phyloP scores from a whole-genome alignment of 106 monocot genomes.

The Acorus calamus region DNA sequence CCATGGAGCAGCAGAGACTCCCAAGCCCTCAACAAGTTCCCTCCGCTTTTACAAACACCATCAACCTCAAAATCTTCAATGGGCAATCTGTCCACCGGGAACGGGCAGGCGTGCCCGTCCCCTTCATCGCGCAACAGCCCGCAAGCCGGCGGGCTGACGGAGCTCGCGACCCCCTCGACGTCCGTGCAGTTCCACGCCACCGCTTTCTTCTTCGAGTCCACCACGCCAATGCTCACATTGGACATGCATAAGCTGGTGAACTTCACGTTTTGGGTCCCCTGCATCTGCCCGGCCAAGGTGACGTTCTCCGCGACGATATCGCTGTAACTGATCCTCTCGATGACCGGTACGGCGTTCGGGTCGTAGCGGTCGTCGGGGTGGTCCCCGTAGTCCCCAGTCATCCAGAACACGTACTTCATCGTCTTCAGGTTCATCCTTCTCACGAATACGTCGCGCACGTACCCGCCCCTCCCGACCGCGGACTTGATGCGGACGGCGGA shows the following conservation, averaged over 20 bases:
- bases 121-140: constrained; percentile 1
- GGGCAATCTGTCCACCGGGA: constrained; percentile 14
- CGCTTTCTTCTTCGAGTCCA: constrained; percentile 8
- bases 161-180: constrained; percentile 15
- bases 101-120: constrained; percentile 5
- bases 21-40: too few relatives aligned
- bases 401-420: constrained; percentile 39
- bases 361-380: constrained; percentile 29
- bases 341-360: constrained; percentile 12
- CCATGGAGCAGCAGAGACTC: too few relatives aligned
- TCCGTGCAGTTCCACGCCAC: constrained; percentile 21
- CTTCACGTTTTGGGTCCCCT: constrained; percentile 8
- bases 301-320: constrained; percentile 26
- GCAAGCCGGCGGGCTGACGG: constrained; percentile 15
- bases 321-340: constrained; percentile 21
- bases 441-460: constrained; percentile 22
- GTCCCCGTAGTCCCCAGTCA: constrained; percentile 19
- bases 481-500: constrained; percentile 29
- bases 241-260: constrained; percentile 27
- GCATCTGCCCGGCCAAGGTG: constrained; percentile 15
- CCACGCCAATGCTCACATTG: constrained; percentile 17
- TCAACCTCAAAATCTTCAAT: constrained; percentile 10
- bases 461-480: constrained; percentile 22
- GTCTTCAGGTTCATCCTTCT: constrained; percentile 16
- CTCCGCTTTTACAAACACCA: constrained; percentile 1